Evolutionary conservation across 163 green algal species (phyloP).

Genomic region (Scenedesmus sp.): DNA sequence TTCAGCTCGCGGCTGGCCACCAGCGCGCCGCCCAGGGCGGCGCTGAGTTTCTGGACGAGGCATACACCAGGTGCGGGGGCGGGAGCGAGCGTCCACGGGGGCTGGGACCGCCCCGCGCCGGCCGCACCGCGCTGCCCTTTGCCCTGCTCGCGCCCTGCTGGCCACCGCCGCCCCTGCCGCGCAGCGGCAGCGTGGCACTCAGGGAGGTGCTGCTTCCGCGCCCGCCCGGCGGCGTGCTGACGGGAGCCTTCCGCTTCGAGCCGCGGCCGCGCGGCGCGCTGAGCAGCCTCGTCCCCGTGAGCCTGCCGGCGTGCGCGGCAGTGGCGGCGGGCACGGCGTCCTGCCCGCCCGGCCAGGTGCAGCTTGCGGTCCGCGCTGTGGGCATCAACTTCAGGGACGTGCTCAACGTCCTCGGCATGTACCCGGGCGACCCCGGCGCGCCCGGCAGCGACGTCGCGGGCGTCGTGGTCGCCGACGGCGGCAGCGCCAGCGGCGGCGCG

Average conservation of each 20-base stretch:
- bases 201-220: conserved; percentile 5
- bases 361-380: conserved; percentile 67
- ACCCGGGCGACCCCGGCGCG: conserved; percentile 75
- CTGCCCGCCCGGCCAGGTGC: not conserved
- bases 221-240: not conserved
- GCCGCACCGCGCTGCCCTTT: too few species aligned
- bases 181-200: conserved; percentile 14
- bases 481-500: conserved; percentile 1
- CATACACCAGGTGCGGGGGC: conserved; percentile 11
- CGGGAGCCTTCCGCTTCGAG: conserved; percentile 51
- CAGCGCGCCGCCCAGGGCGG: too few species aligned
- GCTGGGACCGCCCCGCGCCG: too few species aligned
- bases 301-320: conserved; percentile 12
- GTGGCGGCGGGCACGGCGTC: not conserved
- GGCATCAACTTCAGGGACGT: conserved; percentile 90
- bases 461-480: too few species aligned
- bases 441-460: conserved; percentile 79
- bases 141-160: too few species aligned
- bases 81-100: too few species aligned
- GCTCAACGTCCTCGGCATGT: conserved; percentile 87
- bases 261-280: conserved; percentile 69
- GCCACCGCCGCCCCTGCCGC: too few species aligned
- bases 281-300: conserved; percentile 59
- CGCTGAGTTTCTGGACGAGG: too few species aligned
- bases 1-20: too few species aligned